A percentile compares a stretch with the other conserved stretches of the same genome.
Evolutionary conservation across 192 early-diverging fungal genomes (phyloP).

Genomic region (Coemansia sp.): DNA sequence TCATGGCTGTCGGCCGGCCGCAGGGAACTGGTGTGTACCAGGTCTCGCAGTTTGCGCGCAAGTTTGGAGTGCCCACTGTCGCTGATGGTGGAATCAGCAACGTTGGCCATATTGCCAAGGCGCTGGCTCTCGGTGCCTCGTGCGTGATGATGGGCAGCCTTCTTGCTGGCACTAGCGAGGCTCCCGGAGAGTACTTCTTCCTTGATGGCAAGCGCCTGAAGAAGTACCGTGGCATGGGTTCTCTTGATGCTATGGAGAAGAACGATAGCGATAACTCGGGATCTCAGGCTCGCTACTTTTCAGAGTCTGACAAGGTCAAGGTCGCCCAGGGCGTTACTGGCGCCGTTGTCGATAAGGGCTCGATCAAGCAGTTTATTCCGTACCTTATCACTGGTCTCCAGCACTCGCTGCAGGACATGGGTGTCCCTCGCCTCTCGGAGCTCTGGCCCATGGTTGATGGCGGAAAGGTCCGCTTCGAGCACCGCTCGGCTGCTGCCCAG

Average conservation of each 20-base stretch:
- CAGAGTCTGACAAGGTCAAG: constrained; percentile 96
- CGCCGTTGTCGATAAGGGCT: constrained; percentile 97
- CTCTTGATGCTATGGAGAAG: constrained; percentile 92
- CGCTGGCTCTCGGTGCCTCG: constrained; percentile 90
- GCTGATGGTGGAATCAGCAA: constrained; percentile 98
- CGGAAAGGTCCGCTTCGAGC: constrained; percentile 90
- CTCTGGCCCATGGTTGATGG: constrained; percentile 68
- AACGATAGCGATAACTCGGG: constrained; percentile 67
- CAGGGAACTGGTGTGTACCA: constrained; percentile 96
- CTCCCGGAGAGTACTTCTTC: constrained; percentile 98
- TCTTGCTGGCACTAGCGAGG: constrained; percentile 92
- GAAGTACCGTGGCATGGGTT: constrained; percentile 99
- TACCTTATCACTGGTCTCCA: constrained; percentile 94
- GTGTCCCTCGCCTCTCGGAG: constrained; percentile 65
- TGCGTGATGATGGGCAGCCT: constrained; percentile 99
- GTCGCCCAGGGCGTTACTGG: constrained; percentile 98
- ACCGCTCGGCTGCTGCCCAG: constrained; percentile 91
- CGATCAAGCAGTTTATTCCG: constrained; percentile 88
- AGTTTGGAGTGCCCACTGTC: constrained; percentile 94
- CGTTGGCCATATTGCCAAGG: constrained; percentile 98
- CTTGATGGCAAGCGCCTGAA: constrained; percentile 96
- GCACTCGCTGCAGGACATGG: constrained; percentile 98
- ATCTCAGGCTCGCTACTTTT: constrained; percentile 90
- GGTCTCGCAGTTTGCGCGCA: constrained; percentile 90
- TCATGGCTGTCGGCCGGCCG: constrained; percentile 98